Percentiles rank a stretch among this genome's conserved stretches.
Evolutionary conservation across 345 rosid species (phyloP).

Genomic region (Gynandropsis gynandra): DNA sequence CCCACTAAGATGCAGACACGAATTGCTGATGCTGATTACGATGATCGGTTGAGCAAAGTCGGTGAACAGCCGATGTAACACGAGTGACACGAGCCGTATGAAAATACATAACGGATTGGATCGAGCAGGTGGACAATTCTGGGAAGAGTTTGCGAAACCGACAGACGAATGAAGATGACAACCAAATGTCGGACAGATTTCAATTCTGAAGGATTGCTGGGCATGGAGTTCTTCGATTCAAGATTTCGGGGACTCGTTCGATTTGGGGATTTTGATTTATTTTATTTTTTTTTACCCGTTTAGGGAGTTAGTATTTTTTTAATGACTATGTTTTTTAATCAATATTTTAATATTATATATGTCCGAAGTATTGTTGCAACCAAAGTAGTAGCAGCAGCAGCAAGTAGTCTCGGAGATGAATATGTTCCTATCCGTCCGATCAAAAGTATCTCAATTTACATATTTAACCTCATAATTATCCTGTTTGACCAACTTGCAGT

Average conservation of each 20-base stretch:
- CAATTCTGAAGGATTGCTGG: neutral
- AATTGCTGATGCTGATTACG: slow-evolving; percentile 6
- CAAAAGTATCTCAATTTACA: slow-evolving; percentile 10
- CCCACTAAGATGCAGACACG: slow-evolving; percentile 6
- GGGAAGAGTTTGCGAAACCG: slow-evolving; percentile 10
- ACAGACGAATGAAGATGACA: neutral
- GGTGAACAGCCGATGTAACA: slow-evolving; percentile 25
- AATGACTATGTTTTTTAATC: too few relatives aligned
- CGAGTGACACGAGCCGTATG: slow-evolving; percentile 25
- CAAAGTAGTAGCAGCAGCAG: too few relatives aligned
- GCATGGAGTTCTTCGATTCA: slow-evolving; percentile 13
- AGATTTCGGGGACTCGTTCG: slow-evolving; percentile 15
- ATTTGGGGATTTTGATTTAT: slow-evolving; percentile 21
- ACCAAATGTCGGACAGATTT: slow-evolving; percentile 17
- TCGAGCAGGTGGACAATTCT: slow-evolving; percentile 7
- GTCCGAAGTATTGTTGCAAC: too few relatives aligned
- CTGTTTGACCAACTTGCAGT: too few relatives aligned
- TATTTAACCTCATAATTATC: too few relatives aligned
- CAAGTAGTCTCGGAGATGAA: slow-evolving; percentile 5
- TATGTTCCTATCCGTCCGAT: slow-evolving; percentile 25
- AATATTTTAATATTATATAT: too few relatives aligned
- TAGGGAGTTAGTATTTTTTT: slow-evolving; percentile 1
- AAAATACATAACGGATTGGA: neutral
- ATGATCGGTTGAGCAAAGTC: slow-evolving; percentile 17
- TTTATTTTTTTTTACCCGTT: neutral